Base-by-base conservation (phyloP, 139 green algal genomes). In the Nannochloris sp. region DNA sequence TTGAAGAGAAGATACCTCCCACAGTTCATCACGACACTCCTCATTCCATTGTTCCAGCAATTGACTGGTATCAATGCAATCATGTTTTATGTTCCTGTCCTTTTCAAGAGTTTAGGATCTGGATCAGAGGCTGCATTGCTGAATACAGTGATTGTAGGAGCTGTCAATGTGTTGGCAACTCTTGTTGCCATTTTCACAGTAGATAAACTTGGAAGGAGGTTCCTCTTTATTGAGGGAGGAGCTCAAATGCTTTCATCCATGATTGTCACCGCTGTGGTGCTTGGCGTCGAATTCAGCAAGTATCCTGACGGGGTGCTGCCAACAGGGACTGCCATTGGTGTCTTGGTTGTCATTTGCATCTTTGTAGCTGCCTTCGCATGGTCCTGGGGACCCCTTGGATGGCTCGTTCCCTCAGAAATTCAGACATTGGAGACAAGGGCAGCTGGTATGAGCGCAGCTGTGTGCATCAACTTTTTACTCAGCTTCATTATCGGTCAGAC, bases 331-430 rank as follows among this genome's bases (percentile, higher is more conserved):
- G 64, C 72, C 40, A 74, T 72, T 44, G 60, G 57, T 7, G 60
- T 85, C 2, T 64, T 91, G 8, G 79, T 81, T 3, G 48, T 87
- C 49, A 87, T 90, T 67, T 89, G 78, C 74, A 48, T 90, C 48
- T 92, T 80, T 58, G 81, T 90, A 23, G 67, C 77, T 23, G 78
- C 72, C n/a, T 88, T 85, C 69, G 85, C 85, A 3, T 92, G 80
- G 80, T 83, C 70, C 3, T 91, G 78, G 83, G 80, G 82, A 36
- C 84, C 84, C 14, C 73, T 91, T 40, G 81, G 70, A 27, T 91
- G 84, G 84, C 66, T 88, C 61, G 78, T 84, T 25, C 78, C 83
- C 5, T 73, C 71, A 49, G 81, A 85, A 60, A 73, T 87, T 25
- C 71, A 87, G 27, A 69, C 75, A 4, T 59, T 87, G 64, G 76